phyloP scores from a whole-genome alignment of 768 basidiomycete species.

The Boletus edulis region DNA sequence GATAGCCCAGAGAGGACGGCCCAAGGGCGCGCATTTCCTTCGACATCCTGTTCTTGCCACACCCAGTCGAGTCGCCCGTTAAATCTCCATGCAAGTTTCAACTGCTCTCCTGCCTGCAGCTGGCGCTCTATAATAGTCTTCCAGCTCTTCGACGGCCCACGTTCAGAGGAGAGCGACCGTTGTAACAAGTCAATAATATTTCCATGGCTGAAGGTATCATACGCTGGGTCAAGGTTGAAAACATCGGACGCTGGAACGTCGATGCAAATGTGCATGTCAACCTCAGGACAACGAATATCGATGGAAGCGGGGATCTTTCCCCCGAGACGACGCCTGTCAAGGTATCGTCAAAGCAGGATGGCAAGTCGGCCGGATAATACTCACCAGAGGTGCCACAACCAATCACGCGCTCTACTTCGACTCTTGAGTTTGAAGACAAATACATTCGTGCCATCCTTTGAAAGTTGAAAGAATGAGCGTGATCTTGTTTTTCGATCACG shows the following conservation, averaged over 20 bases:
- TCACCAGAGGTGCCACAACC: constrained; percentile 88
- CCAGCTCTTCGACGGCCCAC: constrained; percentile 47
- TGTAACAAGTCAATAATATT: constrained; percentile 65
- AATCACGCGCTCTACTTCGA: constrained; percentile 77
- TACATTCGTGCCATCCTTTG: constrained; percentile 71
- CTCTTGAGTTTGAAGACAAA: constrained; percentile 85
- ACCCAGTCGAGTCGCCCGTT: constrained; percentile 84
- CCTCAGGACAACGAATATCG: constrained; percentile 66
- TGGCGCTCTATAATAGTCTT: constrained; percentile 55
- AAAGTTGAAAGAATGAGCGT: constrained; percentile 47
- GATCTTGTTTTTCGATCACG: constrained; percentile 38
- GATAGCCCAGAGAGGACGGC: constrained; percentile 74
- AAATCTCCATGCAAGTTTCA: constrained; percentile 79
- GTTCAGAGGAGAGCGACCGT: constrained; percentile 48
- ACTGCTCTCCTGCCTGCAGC: constrained; percentile 49
- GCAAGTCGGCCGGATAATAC: constrained; percentile 1
- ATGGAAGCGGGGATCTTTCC: constrained; percentile 67
- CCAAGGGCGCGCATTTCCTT: constrained; percentile 64
- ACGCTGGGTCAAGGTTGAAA: constrained; percentile 37
- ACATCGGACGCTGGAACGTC: constrained; percentile 55
- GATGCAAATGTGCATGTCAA: constrained; percentile 68
- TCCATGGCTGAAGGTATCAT: constrained; percentile 52
- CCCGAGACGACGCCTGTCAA: constrained; percentile 64
- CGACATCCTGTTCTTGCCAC: constrained; percentile 65
- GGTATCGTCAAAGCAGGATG: neutral